Conservation (phyloP, 2,329 filamentous ascomycete genomes). For the Neofusicoccum laricinum region DNA sequence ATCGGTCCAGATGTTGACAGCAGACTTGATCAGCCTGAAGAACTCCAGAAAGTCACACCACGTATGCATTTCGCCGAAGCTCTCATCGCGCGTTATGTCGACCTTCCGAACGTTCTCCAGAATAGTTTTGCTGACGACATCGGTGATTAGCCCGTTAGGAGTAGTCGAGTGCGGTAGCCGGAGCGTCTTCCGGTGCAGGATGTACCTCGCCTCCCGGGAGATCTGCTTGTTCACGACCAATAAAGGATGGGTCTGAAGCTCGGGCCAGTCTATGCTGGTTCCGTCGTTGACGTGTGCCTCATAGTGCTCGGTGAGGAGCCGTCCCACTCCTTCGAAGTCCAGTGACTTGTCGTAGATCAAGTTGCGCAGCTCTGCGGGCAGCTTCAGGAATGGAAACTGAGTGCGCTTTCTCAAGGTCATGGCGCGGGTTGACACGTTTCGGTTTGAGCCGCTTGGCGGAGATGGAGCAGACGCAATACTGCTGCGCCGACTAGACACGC, state of each 20-base stretch:
- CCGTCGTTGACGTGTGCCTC: constrained; percentile 10
- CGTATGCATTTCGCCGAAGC: constrained; percentile 11
- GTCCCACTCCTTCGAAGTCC: constrained; percentile 13
- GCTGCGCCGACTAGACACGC: not conserved
- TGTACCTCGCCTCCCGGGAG: not conserved
- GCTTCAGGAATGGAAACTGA: constrained; percentile 9
- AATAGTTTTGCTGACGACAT: not conserved
- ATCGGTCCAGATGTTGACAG: constrained; percentile 1
- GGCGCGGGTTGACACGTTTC: constrained; percentile 6
- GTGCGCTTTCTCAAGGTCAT: constrained; percentile 8
- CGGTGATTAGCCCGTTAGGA: constrained; percentile 1
- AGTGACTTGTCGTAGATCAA: constrained; percentile 7
- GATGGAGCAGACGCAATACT: not conserved
- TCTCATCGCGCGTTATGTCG: constrained; percentile 10
- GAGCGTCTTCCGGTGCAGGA: constrained; percentile 14
- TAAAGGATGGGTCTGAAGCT: not conserved
- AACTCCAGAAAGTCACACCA: constrained; percentile 16
- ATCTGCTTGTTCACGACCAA: constrained; percentile 12
- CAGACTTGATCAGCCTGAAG: constrained; percentile 11
- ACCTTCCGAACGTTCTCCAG: constrained; percentile 13
- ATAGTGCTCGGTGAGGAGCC: constrained; percentile 9
- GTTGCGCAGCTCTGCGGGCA: constrained; percentile 17
- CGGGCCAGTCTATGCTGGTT: not conserved
- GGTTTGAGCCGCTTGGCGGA: not conserved
- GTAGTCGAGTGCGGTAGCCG: constrained; percentile 4